Base-by-base conservation (phyloP, 768 basidiomycete genomes). In the Boletus edulis region DNA sequence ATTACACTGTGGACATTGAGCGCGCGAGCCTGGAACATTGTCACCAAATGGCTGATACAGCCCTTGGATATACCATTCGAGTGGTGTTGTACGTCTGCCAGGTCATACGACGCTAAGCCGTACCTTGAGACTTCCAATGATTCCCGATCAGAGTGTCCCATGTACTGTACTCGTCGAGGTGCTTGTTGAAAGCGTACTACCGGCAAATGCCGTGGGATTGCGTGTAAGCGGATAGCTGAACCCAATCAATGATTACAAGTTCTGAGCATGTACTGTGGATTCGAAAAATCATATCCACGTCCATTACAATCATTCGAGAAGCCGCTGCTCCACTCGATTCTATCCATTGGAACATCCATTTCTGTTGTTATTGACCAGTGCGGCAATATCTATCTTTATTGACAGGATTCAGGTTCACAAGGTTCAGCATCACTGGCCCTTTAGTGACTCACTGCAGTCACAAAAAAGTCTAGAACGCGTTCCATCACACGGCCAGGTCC, bases 121-220 rank as follows among this genome's bases (percentile, higher is more conserved):
- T 24, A 6, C 5, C 5, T 24, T 24, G 24, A 24, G 24, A 24
- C 5, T 24, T 24, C 24, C 24, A 24, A 5, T 24, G 24, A 24
- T 22, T 22, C 22, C 22, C 22, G 22, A 22, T 20, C 20, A 20
- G 22, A 22, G 22, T 22, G 22, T 22, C 22, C 22, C 3, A 4
- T 22, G 22, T 22, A 22, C 22, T 22, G 22, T 24, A 24, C 24
- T 24, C 24, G 24, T 24, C 24, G 24, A 24, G 24, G 24, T 24
- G 22, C 22, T n/a, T n/a, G n/a, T n/a, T n/a, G n/a, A n/a, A n/a
- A n/a, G n/a, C n/a, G n/a, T n/a, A 20, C 20, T 5, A 24, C 8
- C 62, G 62, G 64, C 20, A 61, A 53, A 44, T 56, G 56, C 65
- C 64, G 58, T 18, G 42, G 45, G 34, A 15, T 32, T 18, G 18